These are phyloP conservation scores for Botryotinia globosa DNA, from an alignment of 2,329 filamentous ascomycete genomes.

Conservation along the genomic window DNA sequence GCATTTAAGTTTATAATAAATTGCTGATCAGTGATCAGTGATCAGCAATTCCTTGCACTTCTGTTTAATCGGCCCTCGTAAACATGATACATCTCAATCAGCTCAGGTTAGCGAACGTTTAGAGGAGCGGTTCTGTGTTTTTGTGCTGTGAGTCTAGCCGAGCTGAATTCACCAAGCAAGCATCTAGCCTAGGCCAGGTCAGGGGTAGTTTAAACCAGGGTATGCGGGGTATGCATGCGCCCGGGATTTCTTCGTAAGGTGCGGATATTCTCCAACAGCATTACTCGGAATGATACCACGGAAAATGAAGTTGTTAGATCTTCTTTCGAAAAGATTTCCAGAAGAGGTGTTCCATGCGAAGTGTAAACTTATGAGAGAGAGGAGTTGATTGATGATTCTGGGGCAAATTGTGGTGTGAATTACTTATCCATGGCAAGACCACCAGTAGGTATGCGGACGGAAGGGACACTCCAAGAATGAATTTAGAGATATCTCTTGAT, in stretches of 20 bases:
- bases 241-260: neutral
- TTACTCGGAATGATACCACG: neutral
- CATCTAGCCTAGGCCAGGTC: neutral
- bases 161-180: neutral
- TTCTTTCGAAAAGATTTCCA: neutral
- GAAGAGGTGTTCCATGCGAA: neutral
- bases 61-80: neutral
- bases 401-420: neutral
- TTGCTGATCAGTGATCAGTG: neutral
- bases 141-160: neutral
- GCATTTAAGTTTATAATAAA: neutral
- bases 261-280: neutral
- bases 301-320: neutral
- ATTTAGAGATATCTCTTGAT: too few species aligned
- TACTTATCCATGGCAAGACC: neutral
- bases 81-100: neutral
- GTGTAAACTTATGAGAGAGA: too few species aligned
- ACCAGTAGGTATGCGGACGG: too few species aligned
- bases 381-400: neutral
- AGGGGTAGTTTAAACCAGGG: neutral
- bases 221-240: conserved; percentile 3
- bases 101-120: neutral
- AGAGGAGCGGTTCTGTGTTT: neutral
- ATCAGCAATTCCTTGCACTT: neutral
- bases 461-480: too few species aligned